Evolutionary conservation across 2,329 filamentous ascomycete species (phyloP), one percentile per base, ranked within the genome.

Genomic region (Phyllosticta capitalensis): DNA sequence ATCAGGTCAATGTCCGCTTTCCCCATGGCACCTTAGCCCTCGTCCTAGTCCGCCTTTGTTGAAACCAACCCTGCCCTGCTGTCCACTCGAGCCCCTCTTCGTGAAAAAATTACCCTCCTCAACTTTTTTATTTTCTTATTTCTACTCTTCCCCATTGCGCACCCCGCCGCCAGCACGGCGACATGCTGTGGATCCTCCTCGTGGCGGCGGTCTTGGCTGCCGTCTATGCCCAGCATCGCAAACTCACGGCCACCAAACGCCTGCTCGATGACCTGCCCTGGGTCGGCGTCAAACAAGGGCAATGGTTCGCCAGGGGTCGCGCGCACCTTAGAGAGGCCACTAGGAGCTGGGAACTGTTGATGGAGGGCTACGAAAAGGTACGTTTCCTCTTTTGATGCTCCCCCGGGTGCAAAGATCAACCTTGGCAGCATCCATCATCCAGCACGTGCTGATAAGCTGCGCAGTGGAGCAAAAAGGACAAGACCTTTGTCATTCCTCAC

Each of bases 301-400:
- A 54, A 26, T 33, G 22, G 22, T 54, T 54, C 26, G 52, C 52
- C 21, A 54, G 38, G 38, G 38, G 38, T 14, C 38, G 38, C 17
- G 55, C 55, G 1, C 54, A 61, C 21, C 22, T 61, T 17, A 51
- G 60, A 9, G 60, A 61, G 22, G 24, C 38, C 9, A 59, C 21
- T 14, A 6, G 24, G 14, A 56, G 52, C 2, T 22, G 22, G 4
- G 45, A 59, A 9, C 53, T 52, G 17, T 38, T 61, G 24, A 52
- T 50, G 3, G 60, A 61, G 21, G 60, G 60, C 7, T 59, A 59
- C 19, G 45, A 54, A 48, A 55, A 58, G 51, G 57, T 52, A 22
- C 20, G 50, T 26, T 52, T 22, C 50, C 50, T 52, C 22, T 52
- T 45, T 45, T 45, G 38, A 45, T 45, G 50, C 50, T 21, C 22